Percentiles rank a stretch among this genome's conserved stretches.
Evolutionary conservation across 345 rosid species (phyloP).

Genomic region (Populus pruinosa): DNA sequence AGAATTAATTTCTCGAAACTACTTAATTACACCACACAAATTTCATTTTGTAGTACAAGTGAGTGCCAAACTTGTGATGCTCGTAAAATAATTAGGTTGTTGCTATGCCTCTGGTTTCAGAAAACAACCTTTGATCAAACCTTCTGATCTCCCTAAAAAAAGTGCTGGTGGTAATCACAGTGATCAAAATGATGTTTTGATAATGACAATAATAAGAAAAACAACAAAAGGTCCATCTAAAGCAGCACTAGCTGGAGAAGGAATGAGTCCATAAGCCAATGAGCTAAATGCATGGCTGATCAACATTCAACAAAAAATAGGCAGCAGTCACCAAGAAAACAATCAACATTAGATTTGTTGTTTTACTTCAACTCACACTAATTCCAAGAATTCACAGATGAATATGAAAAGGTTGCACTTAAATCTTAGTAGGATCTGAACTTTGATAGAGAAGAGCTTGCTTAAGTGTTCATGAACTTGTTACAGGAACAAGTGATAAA

Average conservation of each 20-base stretch:
- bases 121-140: not conserved
- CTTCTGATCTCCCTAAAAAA: not conserved
- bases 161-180: not conserved
- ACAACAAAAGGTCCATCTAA: not conserved
- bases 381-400: not conserved
- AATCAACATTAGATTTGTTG: not conserved
- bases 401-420: not conserved
- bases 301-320: not conserved
- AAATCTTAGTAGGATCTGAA: not conserved
- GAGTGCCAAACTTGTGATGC: not conserved
- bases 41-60: not conserved
- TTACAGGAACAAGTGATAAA: not conserved
- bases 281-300: not conserved
- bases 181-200: not conserved
- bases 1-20: not conserved
- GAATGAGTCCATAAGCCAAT: not conserved
- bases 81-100: not conserved
- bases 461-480: not conserved
- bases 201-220: not conserved
- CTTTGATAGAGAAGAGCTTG: not conserved
- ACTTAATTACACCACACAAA: not conserved
- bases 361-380: not conserved
- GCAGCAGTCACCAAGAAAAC: not conserved
- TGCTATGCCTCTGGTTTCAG: not conserved
- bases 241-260: not conserved